Conservation (phyloP, 805 yeast species). For the Yarrowia sp. region DNA sequence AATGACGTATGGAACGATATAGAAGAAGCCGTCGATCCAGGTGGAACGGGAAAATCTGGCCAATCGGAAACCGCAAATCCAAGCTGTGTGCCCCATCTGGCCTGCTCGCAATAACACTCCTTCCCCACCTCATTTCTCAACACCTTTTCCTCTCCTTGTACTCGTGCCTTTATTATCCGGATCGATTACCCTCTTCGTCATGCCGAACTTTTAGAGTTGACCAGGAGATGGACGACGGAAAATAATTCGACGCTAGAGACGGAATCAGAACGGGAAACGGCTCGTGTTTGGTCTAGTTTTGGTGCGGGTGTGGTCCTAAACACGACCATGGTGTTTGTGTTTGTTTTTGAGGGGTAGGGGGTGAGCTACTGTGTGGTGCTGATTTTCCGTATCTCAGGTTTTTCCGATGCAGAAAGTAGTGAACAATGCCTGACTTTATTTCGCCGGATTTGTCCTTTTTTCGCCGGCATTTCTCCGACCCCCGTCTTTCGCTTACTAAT, state of each 20-base stretch:
- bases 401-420: neutral
- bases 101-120: neutral
- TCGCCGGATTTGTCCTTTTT: neutral
- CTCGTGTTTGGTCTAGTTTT: neutral
- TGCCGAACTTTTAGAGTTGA: neutral
- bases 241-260: neutral
- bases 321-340: too few relatives aligned
- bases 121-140: neutral
- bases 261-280: neutral
- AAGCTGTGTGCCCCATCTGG: too few relatives aligned
- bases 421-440: neutral
- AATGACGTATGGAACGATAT: too few relatives aligned
- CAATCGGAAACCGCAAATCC: neutral
- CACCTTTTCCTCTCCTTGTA: too few relatives aligned
- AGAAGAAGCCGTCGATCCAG: too few relatives aligned
- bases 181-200: conserved; percentile 23
- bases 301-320: too few relatives aligned
- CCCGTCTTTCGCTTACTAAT: too few relatives aligned
- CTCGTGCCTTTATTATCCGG: neutral
- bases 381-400: neutral
- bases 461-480: neutral
- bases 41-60: too few relatives aligned
- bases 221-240: neutral
- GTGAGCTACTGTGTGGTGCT: too few relatives aligned
- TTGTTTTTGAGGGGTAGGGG: too few relatives aligned